Evolutionary conservation across 2,329 filamentous ascomycete species (phyloP), one percentile per base, ranked within the genome.

Genomic region (Phyllosticta paracitricarpa): DNA sequence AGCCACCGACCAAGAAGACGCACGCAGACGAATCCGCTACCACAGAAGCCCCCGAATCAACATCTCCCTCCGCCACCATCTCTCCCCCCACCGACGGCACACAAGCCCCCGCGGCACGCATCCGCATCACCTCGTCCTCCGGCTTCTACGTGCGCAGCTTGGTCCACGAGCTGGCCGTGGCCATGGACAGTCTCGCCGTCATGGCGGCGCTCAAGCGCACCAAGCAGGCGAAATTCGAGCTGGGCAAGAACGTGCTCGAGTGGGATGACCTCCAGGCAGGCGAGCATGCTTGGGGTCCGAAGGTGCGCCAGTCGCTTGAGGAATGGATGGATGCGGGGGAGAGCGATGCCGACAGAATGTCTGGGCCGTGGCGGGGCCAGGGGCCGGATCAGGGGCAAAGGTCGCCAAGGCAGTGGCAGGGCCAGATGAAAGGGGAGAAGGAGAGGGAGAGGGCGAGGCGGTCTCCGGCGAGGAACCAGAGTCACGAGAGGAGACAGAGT

Each of bases 101-200:
- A 7, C 10, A 51, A 3, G 54, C 91, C 1, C 85, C 93, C 1
- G 94, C 93, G 0, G 89, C 84, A 56, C 88, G 84, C 70, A 84
- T 99, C 63, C 86, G 89, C 62, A 91, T 99, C 84, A 96, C 89
- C 0, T 93, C 97, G 58, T 91, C 91, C 1, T 96, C 91, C 0
- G 94, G 94, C 51, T 99, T 97, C 79, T 99, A 99, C 73, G 92
- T 99, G 14, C 88, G 94, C 64, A 95, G 89, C 62, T 85, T 99
- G 67, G 92, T 91, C 68, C 91, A 97, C 71, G 94, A 99, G 69
- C 81, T 99, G 3, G 94, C 93, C 24, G 80, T 86, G 66, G 91
- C 90, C 66, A 81, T 97, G 14, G 85, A 84, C 58, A 96, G 91
- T 12, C 85, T 89, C 25, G 94, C 83, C 35, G 81, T 94, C 66